Evolutionary conservation across 768 basidiomycete species (phyloP), one percentile per base, ranked within the genome.

Genomic region (Pleurotus eryngii): DNA sequence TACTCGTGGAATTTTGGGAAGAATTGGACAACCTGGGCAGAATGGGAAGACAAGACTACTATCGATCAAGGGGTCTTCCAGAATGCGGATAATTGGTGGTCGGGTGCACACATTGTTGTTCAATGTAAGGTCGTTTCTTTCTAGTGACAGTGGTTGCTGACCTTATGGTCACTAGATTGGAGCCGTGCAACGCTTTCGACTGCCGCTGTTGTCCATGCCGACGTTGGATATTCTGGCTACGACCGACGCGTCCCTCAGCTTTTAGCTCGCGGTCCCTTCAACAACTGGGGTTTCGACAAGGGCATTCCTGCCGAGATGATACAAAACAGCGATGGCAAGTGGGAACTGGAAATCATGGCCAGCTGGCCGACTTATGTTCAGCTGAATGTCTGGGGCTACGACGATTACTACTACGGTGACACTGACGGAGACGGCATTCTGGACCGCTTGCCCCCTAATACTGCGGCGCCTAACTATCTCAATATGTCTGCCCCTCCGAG

Each of bases 391-490:
- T 96, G 86, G 77, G 89, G 85, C 57, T 95, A 85, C 69, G 93
- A 95, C 67, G 85, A 95, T 64, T 97, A 84, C 75, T 97, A 88
- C 75, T 96, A 95, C 63, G 95, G 95, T 58, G 95, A 97, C 64
- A 74, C 83, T 11, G 95, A 97, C 65, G 85, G 79, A 26, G 95
- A 97, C 65, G 92, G 91, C 49, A 75, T 95, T 50, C 77, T 97
- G 64, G 95, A 96, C 64, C 91, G 95, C 55, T 82, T 96, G 5
- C 92, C 95, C 11, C 95, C 95, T 18, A 95, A 95, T 71, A 83
- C 85, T 4, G 81, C 82, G 22, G 88, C 92, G 1, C 83, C 92
- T 26, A 95, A 95, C 70, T 96, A 85, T 68, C 74, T 95, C 62
- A 97, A 97, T 73, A 86, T 97, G 76, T 92, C 94, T 26, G 89